Conservation (phyloP, 192 early-diverging fungal genomes). For the Coemansia sp. region DNA sequence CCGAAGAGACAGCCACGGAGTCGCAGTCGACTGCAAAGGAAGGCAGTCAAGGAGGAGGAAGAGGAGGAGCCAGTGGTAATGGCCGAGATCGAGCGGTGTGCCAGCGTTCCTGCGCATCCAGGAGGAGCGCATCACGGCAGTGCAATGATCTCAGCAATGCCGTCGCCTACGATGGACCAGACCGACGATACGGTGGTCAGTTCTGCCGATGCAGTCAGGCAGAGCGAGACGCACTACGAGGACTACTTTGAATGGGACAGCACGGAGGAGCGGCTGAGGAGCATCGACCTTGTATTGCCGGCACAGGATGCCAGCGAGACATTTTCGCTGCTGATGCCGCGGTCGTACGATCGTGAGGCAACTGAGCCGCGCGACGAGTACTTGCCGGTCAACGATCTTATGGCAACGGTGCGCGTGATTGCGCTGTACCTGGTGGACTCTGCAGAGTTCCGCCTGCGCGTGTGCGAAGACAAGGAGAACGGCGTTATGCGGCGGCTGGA, state of each 20-base stretch:
- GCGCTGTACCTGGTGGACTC: slow-evolving; percentile 58
- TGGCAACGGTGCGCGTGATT: slow-evolving; percentile 68
- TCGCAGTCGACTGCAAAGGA: background rate
- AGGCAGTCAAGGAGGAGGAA: background rate
- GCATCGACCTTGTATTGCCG: slow-evolving; percentile 38
- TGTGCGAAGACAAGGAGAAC: slow-evolving; percentile 62
- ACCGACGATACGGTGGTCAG: slow-evolving; percentile 8
- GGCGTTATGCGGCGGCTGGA: slow-evolving; percentile 77
- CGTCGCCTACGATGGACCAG: slow-evolving; percentile 3
- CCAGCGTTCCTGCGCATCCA: slow-evolving; percentile 16
- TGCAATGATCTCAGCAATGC: slow-evolving; percentile 4
- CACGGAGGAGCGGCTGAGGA: background rate
- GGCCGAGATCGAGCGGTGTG: slow-evolving; percentile 16
- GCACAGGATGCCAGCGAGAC: slow-evolving; percentile 20
- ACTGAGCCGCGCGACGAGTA: slow-evolving; percentile 64
- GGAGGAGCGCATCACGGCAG: background rate
- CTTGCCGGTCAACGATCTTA: slow-evolving; percentile 79
- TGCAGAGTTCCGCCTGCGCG: slow-evolving; percentile 41
- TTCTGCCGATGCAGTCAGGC: slow-evolving; percentile 44
- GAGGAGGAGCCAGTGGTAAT: slow-evolving; percentile 5
- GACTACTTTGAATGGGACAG: slow-evolving; percentile 38
- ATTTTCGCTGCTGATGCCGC: slow-evolving; percentile 47
- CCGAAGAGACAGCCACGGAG: too few species aligned
- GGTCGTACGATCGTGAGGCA: slow-evolving; percentile 38
- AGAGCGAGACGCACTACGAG: slow-evolving; percentile 44